Base-by-base conservation (phyloP, 2,329 filamentous ascomycete genomes). In the Periconia digitata region DNA sequence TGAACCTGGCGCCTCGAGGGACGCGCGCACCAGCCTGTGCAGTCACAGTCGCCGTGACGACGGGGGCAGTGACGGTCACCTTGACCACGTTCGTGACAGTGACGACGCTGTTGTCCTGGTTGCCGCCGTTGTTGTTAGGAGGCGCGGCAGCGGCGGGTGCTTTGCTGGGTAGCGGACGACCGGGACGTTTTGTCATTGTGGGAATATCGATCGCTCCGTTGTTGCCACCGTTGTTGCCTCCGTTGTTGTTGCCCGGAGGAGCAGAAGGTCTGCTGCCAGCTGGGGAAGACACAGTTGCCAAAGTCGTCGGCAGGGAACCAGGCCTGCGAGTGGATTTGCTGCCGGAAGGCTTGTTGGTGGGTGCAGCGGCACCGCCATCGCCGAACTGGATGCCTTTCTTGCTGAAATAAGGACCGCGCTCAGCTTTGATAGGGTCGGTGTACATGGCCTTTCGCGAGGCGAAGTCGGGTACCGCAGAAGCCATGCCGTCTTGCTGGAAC, bases 401-500 rank as follows among this genome's bases (percentile, higher is more conserved):
- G 5, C 53, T 52, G 43, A 63, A 63, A 38, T 59, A 47, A 13
- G 61, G 58, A 3, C 67, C 67, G 16, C 66, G 46, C 39, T 70
- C 66, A 32, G 56, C 62, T 24, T 66, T 48, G 32, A 60, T 42
- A 2, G 54, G 46, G 37, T 68, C 50, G 2, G 67, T 63, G 27
- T 65, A 69, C 43, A 69, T 46, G 7, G 75, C 75, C 6, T 68
- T 74, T 42, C 75, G 72, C 3, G 64, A 67, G 12, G 66, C 60
- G 52, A 66, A 78, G 60, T 69, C 62, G 7, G 54, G 44, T 13
- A 74, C 71, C 15, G 76, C 75, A 7, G 55, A 56, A 15, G 66
- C 60, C 57, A 72, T 71, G 10, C 72, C 72, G 50, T 77, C 74
- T 44, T 76, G 73, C 56, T 76, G 74, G 13, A 53, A 66, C 34